Conservation (phyloP, 1,284 basidiomycete species). For the Xanthoconium separans region DNA sequence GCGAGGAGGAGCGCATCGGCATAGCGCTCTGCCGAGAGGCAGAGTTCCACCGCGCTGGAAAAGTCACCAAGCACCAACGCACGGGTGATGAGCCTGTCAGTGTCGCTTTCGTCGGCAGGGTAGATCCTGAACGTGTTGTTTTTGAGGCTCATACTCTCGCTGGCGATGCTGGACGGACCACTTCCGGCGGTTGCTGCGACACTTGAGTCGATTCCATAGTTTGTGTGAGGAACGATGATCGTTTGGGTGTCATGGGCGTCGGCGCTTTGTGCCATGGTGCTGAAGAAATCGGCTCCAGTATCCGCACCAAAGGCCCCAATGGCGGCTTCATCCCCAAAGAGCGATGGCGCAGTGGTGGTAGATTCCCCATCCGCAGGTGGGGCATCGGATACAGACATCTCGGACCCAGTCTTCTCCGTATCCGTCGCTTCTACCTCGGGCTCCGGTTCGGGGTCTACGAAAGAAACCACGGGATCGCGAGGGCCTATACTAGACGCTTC, state of each 20-base stretch:
- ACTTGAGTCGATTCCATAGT: constrained; percentile 79
- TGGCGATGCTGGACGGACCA: constrained; percentile 80
- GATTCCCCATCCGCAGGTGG: constrained; percentile 75
- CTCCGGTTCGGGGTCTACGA: constrained; percentile 61
- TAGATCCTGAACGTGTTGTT: constrained; percentile 91
- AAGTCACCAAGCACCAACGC: constrained; percentile 96
- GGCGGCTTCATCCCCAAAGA: constrained; percentile 82
- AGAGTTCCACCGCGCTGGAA: constrained; percentile 87
- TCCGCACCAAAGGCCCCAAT: constrained; percentile 60
- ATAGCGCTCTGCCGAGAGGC: constrained; percentile 86
- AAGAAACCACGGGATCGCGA: constrained; percentile 74
- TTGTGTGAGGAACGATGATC: constrained; percentile 74
- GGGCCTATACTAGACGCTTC: constrained; percentile 41
- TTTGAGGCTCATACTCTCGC: constrained; percentile 43
- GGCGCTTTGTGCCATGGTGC: constrained; percentile 59
- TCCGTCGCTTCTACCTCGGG: constrained; percentile 41
- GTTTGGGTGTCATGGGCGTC: constrained; percentile 53
- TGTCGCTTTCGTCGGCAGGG: constrained; percentile 84
- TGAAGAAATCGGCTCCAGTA: constrained; percentile 88
- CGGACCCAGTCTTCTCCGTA: constrained; percentile 68
- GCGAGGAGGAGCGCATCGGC: constrained; percentile 95
- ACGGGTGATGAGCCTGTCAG: constrained; percentile 88
- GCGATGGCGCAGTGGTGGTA: constrained; percentile 77
- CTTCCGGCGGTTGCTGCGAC: constrained; percentile 90
- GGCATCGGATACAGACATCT: constrained; percentile 68